Evolutionary conservation across 176 grass and related monocot species (phyloP), one percentile per base, ranked within the genome.

Genomic region (Ampelocalamus luodianensis): DNA sequence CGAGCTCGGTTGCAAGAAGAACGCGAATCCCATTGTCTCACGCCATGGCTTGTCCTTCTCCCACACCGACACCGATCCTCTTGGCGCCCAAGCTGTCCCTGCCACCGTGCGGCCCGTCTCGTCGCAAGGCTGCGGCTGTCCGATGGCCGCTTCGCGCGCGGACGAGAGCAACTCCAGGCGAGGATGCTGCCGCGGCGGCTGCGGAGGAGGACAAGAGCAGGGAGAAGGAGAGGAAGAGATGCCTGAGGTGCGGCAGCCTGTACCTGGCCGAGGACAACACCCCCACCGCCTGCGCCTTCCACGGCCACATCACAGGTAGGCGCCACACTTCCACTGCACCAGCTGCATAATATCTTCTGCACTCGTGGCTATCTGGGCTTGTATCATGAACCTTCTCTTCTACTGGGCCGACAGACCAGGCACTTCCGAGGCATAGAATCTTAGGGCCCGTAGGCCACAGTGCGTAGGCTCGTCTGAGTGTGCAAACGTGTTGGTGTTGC

Each of bases 241-340:
- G 95, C 84, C 89, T 93, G 26, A 76, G 92, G 74, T 97, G 95
- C 67, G 87, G 90, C 7, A 72, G 16, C 17, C 61, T 86, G 73
- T 97, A 93, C 87, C 60, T 44, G 46, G 90, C 93, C 77, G 68
- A 71, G 23, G 87, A 91, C 27, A 97, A 95, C 90, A 88, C 89
- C 14, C 71, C 89, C 49, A 62, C 66, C 15, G 84, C 89, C 60
- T 93, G 89, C 70, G 86, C 82, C 75, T 97, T 94, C 86, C 92
- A 94, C 73, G 95, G 92, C 79, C 92, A 97, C 92, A 82, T 84
- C 55, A 95, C 79, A 68, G 90, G 95, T 90, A 64, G 23, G 76
- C 4, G 3, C 45, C 45, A 14, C 56, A 48, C 15, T 29, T 11
- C 20, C 56, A 59, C 22, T 59, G 20, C 39, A 7, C 4, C 22